Percentiles rank a stretch among this genome's conserved stretches.
Conservation (phyloP, 2,329 filamentous ascomycete genomes). For the Phialophora chinensis region DNA sequence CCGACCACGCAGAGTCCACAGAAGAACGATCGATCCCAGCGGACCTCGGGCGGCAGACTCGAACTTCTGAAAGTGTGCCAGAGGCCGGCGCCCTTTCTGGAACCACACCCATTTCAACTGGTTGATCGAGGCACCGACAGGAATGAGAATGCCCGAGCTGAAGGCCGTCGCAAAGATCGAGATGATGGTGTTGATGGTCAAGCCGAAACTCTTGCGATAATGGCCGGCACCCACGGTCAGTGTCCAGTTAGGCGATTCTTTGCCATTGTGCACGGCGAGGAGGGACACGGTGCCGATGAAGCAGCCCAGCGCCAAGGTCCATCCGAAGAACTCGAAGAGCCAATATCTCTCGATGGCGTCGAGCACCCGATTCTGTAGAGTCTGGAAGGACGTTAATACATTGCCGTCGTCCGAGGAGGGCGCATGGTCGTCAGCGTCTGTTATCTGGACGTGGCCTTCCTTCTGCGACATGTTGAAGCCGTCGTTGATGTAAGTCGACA, state of each 20-base stretch:
- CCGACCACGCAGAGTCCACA: conserved; percentile 21
- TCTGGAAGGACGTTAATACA: background rate
- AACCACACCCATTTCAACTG: conserved; percentile 26
- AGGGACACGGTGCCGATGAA: conserved; percentile 10
- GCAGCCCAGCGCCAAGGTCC: conserved; percentile 10
- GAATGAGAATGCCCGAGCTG: conserved; percentile 20
- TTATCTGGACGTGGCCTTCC: background rate
- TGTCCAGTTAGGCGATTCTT: conserved; percentile 11
- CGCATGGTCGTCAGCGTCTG: background rate
- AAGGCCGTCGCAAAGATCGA: conserved; percentile 21
- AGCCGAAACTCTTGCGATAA: conserved; percentile 6
- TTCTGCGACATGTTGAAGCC: background rate
- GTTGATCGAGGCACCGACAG: conserved; percentile 14
- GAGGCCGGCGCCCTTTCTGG: conserved; percentile 4
- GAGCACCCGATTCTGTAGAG: background rate
- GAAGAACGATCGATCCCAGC: conserved; percentile 16
- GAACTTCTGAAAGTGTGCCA: conserved; percentile 20
- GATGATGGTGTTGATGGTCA: conserved; percentile 22
- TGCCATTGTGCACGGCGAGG: conserved; percentile 3
- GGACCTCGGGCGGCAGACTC: conserved; percentile 18
- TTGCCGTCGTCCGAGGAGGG: background rate
- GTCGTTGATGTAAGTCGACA: background rate
- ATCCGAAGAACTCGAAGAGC: conserved; percentile 24
- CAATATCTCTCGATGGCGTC: conserved; percentile 21
- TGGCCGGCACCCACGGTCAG: background rate